These are phyloP conservation scores for Mycosarcoma mackinlayi DNA, from an alignment of 1,284 basidiomycete species.

Conservation along the genomic window DNA sequence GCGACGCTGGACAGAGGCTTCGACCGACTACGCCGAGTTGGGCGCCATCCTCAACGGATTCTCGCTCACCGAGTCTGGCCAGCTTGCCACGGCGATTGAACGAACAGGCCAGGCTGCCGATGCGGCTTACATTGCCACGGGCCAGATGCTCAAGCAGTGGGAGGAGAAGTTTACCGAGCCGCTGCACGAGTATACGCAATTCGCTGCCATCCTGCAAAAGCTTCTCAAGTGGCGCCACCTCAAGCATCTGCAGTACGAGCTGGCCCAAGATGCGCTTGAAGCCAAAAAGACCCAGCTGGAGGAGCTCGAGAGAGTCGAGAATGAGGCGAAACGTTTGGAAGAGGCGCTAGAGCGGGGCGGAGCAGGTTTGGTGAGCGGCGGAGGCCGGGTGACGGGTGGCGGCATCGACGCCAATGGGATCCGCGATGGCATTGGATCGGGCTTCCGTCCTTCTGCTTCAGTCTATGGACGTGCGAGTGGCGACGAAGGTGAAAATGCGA, in stretches of 20 bases:
- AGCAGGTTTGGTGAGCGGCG: constrained; percentile 33
- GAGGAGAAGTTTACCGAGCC: constrained; percentile 90
- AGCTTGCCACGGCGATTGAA: constrained; percentile 82
- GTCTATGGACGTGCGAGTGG: constrained; percentile 40
- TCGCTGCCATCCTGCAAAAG: constrained; percentile 92
- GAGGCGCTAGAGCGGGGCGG: constrained; percentile 76
- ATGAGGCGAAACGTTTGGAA: constrained; percentile 87
- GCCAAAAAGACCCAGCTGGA: constrained; percentile 86
- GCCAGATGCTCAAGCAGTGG: constrained; percentile 69
- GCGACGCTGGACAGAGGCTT: constrained; percentile 92
- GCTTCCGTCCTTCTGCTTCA: constrained; percentile 28
- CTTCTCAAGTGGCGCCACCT: constrained; percentile 93
- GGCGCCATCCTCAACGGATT: constrained; percentile 96
- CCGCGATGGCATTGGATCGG: constrained; percentile 40
- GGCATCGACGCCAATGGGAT: constrained; percentile 49
- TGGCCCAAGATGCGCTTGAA: constrained; percentile 91
- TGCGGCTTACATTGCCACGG: constrained; percentile 90
- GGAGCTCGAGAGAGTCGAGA: constrained; percentile 90
- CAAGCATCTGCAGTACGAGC: constrained; percentile 97
- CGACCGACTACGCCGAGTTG: constrained; percentile 91
- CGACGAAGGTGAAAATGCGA: constrained; percentile 11
- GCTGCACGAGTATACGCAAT: constrained; percentile 93
- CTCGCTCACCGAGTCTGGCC: constrained; percentile 83
- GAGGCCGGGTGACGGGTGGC: constrained; percentile 20
- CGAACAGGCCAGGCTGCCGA: constrained; percentile 95